Conservation (phyloP, 1,284 basidiomycete species). For the Tilletia caries region DNA sequence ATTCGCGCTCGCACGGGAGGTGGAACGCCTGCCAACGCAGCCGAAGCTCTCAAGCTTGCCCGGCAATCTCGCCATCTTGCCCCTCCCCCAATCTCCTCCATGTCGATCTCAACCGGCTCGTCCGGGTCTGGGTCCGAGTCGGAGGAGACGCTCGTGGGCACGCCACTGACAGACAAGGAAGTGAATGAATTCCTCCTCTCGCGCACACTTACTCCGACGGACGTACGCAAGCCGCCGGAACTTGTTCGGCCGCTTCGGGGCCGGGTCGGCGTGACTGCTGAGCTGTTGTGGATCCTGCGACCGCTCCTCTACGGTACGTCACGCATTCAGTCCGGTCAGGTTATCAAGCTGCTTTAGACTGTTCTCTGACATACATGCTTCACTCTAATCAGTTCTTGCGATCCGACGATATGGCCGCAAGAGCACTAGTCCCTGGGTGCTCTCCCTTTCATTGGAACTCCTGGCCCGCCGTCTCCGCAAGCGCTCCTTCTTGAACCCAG, state of each 20-base stretch:
- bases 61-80: background rate
- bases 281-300: conserved; percentile 40
- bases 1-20: conserved; percentile 27
- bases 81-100: conserved; percentile 10
- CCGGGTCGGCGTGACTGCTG: conserved; percentile 28
- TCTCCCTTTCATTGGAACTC: conserved; percentile 40
- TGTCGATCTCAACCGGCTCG: conserved; percentile 17
- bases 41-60: background rate
- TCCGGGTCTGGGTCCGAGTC: conserved; percentile 34
- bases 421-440: conserved; percentile 32
- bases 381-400: conserved; percentile 39
- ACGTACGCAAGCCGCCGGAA: conserved; percentile 40
- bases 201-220: conserved; percentile 42
- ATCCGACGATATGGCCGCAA: conserved; percentile 39
- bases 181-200: conserved; percentile 49
- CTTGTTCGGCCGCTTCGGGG: conserved; percentile 40
- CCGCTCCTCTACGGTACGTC: conserved; percentile 35
- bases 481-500: conserved; percentile 25
- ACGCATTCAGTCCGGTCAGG: background rate
- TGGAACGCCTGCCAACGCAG: conserved; percentile 4
- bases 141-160: conserved; percentile 43
- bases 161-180: conserved; percentile 39
- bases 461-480: conserved; percentile 35
- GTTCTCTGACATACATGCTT: too few relatives aligned
- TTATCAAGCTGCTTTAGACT: background rate